Base-by-base conservation (phyloP, 768 basidiomycete species). In the Termitomyces sp. region DNA sequence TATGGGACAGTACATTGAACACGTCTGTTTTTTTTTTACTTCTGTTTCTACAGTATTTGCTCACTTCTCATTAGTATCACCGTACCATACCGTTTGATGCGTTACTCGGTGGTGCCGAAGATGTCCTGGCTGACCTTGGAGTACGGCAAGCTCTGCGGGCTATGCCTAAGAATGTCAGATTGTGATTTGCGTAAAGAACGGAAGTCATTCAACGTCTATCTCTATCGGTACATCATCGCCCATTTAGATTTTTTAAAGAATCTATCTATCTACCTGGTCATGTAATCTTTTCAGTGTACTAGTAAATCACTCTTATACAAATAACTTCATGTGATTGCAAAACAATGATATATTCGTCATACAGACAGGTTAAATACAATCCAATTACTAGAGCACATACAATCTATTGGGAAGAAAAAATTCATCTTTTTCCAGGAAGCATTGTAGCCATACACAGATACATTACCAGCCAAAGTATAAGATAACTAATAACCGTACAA, bases 1-100 rank as follows among this genome's bases (percentile, higher is more conserved):
- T 18, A 91, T 92, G 88, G 91, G 91, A 39, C 76, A 75, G 55
- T 80, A 79, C 64, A 82, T 90, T 50, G 90, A 93, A 70, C 87
- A 90, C 65, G 83, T 85, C 60, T 60, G 80, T 79, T 6, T 2
- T 48, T 2, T 48, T 63, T 50, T 34, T 36, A 47, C 12, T 15
- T 45, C 60, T 45, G 51, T n/a, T 39, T 15, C 36, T 24, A n/a
- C 45, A n/a, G n/a, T 26, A 7, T 33, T 28, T 33, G 12, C 50
- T 60, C 16, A 55, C 20, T 39, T 59, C 26, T 49, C 29, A 10
- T 39, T 47, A 86, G 83, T 86, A 86, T 67, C 81, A 88, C 63
- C 83, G 85, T 47, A 82, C 82, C 4, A 78, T 87, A 59, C 68
- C 83, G 0, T 88, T 88, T 65, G 87, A 88, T 64, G 73, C 90